These are phyloP conservation scores for Achaetomium macrosporum DNA, from an alignment of 2,329 filamentous ascomycete genomes.

Conservation along the genomic window DNA sequence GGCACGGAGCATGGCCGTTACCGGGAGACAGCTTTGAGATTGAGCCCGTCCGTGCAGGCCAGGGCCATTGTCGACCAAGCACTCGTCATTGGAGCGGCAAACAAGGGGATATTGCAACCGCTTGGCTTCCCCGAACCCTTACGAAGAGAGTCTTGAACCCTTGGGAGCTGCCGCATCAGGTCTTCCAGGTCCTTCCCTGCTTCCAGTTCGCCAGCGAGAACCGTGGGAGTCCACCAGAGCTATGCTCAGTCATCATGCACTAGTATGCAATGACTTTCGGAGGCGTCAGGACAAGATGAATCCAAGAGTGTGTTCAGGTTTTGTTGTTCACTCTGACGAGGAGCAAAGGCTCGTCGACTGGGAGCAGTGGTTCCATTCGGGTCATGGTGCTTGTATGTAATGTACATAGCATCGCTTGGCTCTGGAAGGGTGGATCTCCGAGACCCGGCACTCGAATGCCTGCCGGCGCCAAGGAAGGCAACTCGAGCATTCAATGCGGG, in stretches of 20 bases:
- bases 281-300: no score
- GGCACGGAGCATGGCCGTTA: not conserved
- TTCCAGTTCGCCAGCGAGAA: not conserved
- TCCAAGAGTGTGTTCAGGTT: no score
- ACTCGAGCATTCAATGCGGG: no score
- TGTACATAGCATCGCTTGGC: constrained; percentile 1
- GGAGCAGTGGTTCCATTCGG: not conserved
- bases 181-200: not conserved
- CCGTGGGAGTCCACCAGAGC: no score
- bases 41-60: constrained; percentile 1
- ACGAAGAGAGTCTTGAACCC: not conserved
- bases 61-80: not conserved
- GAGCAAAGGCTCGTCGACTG: not conserved
- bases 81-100: constrained; percentile 17
- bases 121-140: not conserved
- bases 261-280: no score
- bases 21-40: constrained; percentile 5
- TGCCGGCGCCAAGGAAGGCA: no score
- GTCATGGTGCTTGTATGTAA: not conserved
- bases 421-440: not conserved
- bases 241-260: no score
- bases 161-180: not conserved
- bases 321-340: no score
- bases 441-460: no score
- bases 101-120: constrained; percentile 9